Percentiles rank a stretch among this genome's conserved stretches.
Conservation (phyloP, 805 yeast genomes). For the Saturnispora halmiae region DNA sequence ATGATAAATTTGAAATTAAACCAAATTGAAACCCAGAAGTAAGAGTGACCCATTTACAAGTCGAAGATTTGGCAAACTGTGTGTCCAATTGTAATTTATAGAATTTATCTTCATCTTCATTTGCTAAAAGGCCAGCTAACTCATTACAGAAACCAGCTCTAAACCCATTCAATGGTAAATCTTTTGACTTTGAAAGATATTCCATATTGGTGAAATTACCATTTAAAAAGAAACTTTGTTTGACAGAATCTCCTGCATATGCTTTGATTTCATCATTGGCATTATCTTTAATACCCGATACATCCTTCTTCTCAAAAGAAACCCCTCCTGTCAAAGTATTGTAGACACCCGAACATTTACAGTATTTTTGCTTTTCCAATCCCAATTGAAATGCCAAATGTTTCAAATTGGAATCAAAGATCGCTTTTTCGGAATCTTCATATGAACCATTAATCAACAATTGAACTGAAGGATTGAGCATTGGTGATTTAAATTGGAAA, state of each 20-base stretch:
- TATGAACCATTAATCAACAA: conserved; percentile 31
- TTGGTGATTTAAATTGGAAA: conserved; percentile 37
- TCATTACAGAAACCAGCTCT: conserved; percentile 37
- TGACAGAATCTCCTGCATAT: conserved; percentile 54
- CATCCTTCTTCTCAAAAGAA: conserved; percentile 48
- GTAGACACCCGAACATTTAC: conserved; percentile 12
- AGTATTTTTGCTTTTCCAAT: conserved; percentile 25
- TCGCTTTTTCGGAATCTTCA: not conserved
- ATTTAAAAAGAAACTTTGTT: conserved; percentile 41
- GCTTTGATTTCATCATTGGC: conserved; percentile 50
- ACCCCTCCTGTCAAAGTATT: conserved; percentile 38
- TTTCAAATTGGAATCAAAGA: conserved; percentile 34
- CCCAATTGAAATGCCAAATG: conserved; percentile 42
- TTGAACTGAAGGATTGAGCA: conserved; percentile 37
- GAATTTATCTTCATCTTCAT: conserved; percentile 25
- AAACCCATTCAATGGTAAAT: conserved; percentile 41
- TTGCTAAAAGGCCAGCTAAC: conserved; percentile 27
- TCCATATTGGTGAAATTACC: conserved; percentile 37
- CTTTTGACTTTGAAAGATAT: conserved; percentile 25
- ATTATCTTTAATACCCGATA: conserved; percentile 40
- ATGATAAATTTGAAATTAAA: conserved; percentile 34
- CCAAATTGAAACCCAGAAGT: conserved; percentile 48
- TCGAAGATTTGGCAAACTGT: conserved; percentile 33
- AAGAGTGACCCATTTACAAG: conserved; percentile 39
- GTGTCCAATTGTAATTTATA: conserved; percentile 29